These are phyloP conservation scores for Passiflora organensis DNA, from an alignment of 345 rosid species.

Conservation along the genomic window DNA sequence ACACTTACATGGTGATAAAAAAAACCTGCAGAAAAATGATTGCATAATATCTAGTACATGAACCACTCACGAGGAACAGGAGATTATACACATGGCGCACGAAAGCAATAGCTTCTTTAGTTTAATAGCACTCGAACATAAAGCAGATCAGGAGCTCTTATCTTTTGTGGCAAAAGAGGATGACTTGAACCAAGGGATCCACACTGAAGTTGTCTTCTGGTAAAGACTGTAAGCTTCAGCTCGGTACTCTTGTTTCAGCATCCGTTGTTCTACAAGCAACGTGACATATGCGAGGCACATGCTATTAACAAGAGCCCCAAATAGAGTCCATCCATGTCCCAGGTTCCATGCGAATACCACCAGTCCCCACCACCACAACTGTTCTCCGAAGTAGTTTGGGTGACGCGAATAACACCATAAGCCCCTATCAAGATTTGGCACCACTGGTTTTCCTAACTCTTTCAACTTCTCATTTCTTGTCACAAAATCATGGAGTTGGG, in stretches of 20 bases:
- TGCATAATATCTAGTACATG: background rate
- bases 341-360: slow-evolving; percentile 80
- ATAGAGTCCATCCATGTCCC: slow-evolving; percentile 67
- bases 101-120: no score
- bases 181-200: slow-evolving; percentile 88
- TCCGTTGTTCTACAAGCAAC: slow-evolving; percentile 68
- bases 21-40: slow-evolving; percentile 6
- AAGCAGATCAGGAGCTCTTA: slow-evolving; percentile 13
- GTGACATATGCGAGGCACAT: slow-evolving; percentile 81
- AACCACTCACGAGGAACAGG: slow-evolving; percentile 6
- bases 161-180: slow-evolving; percentile 20
- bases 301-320: slow-evolving; percentile 65
- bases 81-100: background rate
- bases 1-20: no score
- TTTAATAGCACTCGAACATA: background rate
- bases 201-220: slow-evolving; percentile 87
- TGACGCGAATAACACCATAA: slow-evolving; percentile 83
- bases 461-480: slow-evolving; percentile 55
- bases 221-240: slow-evolving; percentile 77
- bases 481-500: slow-evolving; percentile 73
- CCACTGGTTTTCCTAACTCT: slow-evolving; percentile 66
- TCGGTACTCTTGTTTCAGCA: slow-evolving; percentile 70
- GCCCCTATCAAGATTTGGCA: slow-evolving; percentile 66
- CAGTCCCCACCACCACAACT: slow-evolving; percentile 97
- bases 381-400: slow-evolving; percentile 96